These are phyloP conservation scores for Panicum miliaceum DNA, from an alignment of 176 grass and related monocot species.

Conservation along the genomic window DNA sequence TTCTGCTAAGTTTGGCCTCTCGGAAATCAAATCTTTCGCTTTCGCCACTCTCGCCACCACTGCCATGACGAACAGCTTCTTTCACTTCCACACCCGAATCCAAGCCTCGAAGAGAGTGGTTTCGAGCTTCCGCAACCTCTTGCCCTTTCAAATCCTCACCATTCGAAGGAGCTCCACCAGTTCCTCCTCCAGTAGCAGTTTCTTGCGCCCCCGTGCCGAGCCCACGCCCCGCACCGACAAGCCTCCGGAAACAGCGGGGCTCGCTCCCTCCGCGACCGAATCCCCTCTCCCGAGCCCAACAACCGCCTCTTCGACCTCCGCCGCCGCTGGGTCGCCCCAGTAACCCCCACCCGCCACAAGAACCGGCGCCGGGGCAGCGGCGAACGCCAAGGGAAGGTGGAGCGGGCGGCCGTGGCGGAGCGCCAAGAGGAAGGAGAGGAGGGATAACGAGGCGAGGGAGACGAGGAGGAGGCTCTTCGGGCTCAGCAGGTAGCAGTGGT, in stretches of 20 bases:
- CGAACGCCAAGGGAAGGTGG: constrained; percentile 36
- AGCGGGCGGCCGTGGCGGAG: constrained; percentile 54
- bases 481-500: constrained; percentile 39
- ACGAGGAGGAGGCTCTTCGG: constrained; percentile 55
- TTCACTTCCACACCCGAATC: constrained; percentile 10
- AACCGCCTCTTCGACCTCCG: constrained; percentile 7
- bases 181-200: constrained; percentile 3
- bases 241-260: constrained; percentile 2
- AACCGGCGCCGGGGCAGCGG: background rate
- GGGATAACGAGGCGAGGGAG: constrained; percentile 65
- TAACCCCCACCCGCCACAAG: background rate
- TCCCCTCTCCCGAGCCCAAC: background rate
- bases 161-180: constrained; percentile 7
- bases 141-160: constrained; percentile 24
- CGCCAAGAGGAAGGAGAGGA: constrained; percentile 71
- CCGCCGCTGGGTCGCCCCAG: background rate
- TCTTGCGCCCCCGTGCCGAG: background rate
- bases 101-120: constrained; percentile 23
- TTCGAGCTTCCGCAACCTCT: constrained; percentile 28
- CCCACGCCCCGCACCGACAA: constrained; percentile 31
- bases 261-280: background rate
- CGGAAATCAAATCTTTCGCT: constrained; percentile 42
- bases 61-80: constrained; percentile 1
- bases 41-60: background rate
- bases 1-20: constrained; percentile 4